These are phyloP conservation scores for Talaromyces amestolkiae DNA, from an alignment of 2,329 filamentous ascomycete species.

Conservation along the genomic window DNA sequence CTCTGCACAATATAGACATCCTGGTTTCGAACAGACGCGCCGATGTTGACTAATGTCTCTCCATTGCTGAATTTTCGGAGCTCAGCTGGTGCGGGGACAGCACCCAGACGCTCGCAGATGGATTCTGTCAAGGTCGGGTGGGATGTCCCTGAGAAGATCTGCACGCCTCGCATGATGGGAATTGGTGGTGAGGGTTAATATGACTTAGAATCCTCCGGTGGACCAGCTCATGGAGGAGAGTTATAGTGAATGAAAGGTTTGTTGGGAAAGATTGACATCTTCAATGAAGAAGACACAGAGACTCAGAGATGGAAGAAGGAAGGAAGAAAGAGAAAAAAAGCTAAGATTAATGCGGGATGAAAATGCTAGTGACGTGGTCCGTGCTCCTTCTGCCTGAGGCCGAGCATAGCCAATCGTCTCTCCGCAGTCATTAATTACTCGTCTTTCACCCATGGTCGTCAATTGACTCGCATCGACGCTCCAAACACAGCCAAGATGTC, in stretches of 20 bases:
- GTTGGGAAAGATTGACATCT: constrained; percentile 20
- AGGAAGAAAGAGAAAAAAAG: constrained; percentile 21
- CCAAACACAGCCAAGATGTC: constrained; percentile 39
- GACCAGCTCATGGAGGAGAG: constrained; percentile 16
- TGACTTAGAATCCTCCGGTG: constrained; percentile 7
- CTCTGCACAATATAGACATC: constrained; percentile 99
- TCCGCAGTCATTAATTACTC: background rate
- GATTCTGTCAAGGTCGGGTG: constrained; percentile 63
- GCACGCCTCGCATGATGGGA: constrained; percentile 60
- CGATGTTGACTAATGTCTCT: constrained; percentile 67
- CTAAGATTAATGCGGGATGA: background rate
- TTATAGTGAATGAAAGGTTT: constrained; percentile 16
- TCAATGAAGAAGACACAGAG: constrained; percentile 16
- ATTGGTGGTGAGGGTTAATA: constrained; percentile 3
- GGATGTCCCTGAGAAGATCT: constrained; percentile 66
- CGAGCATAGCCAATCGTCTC: background rate
- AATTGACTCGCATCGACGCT: background rate
- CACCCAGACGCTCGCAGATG: constrained; percentile 65
- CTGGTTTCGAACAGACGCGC: constrained; percentile 80
- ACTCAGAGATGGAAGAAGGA: constrained; percentile 15
- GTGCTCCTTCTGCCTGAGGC: constrained; percentile 9
- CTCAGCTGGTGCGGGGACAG: constrained; percentile 58
- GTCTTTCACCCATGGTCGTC: background rate
- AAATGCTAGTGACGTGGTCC: constrained; percentile 8
- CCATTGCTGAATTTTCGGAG: constrained; percentile 68